Base-by-base conservation (phyloP, 2,329 filamentous ascomycete genomes). In the Diaporthe ampelina region DNA sequence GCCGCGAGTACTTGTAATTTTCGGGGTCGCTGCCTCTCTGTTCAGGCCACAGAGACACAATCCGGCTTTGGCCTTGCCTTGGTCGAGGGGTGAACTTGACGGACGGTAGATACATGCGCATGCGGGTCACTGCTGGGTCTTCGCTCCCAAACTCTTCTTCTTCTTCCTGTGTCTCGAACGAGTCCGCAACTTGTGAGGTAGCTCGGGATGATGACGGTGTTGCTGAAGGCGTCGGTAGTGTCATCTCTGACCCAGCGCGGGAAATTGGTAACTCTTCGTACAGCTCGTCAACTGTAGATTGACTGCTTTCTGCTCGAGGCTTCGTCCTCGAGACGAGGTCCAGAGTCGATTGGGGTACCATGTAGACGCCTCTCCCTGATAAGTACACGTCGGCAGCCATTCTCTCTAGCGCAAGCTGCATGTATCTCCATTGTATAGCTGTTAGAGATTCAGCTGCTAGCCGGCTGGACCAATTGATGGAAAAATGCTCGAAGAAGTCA, bases 41-140 rank as follows among this genome's bases (percentile, higher is more conserved):
- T n/a, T 79, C 78, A 24, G 79, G 79, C 84, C 84, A 85, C 56
- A 83, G 79, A 1, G 80, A 78, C 4, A 84, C 72, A 24, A 84
- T 69, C 15, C 78, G 78, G n/a, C 79, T 77, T 52, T 78, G 77
- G 10, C 76, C 78, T 0, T 58, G 72, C 6, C 76, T 76, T 40
- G 78, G 72, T 1, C 80, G 79, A 45, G 78, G 77, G 40, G 77
- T 78, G 4, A 79, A 76, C 61, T 77, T 79, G 29, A 83, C 80
- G 2, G 79, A 80, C 35, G 79, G 72, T 1, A 80, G 78, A 74
- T 83, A 84, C 67, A 80, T 80, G 8, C 83, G 81, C 54, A 85
- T 78, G 17, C 83, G 80, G 10, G 79, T 72, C 3, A 83, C 79
- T 2, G 80, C 77, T 19, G 78, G 74, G 52, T 84, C 81, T 73